Conservation (phyloP, 2,329 filamentous ascomycete genomes). For the Elsinoe perseae region DNA sequence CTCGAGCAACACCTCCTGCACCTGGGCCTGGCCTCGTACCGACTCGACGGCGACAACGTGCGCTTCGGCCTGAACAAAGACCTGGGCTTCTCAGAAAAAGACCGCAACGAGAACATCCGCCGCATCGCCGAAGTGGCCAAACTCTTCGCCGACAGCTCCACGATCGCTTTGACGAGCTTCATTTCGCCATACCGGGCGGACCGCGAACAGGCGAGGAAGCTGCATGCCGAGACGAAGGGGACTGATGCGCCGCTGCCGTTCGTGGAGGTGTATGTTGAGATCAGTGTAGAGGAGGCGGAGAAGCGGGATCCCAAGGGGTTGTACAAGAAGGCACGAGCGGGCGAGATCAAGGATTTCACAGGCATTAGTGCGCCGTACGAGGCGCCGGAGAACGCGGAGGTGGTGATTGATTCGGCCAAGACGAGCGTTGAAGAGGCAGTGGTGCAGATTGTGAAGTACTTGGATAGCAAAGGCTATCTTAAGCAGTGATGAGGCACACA, state of each 20-base stretch:
- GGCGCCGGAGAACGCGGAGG: conserved; percentile 75
- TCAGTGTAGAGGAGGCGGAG: conserved; percentile 86
- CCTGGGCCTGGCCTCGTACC: conserved; percentile 73
- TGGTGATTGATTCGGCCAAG: conserved; percentile 76
- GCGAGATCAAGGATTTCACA: conserved; percentile 95
- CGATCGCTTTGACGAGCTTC: conserved; percentile 87
- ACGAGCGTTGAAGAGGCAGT: conserved; percentile 84
- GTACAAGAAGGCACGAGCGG: conserved; percentile 92
- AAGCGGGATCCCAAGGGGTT: conserved; percentile 93
- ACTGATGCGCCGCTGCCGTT: conserved; percentile 67
- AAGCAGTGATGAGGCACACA: conserved; percentile 25
- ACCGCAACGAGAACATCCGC: conserved; percentile 96
- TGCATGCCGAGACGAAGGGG: conserved; percentile 57
- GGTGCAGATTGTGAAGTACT: conserved; percentile 70
- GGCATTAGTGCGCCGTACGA: conserved; percentile 94
- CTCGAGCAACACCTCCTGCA: conserved; percentile 95
- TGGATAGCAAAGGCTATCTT: conserved; percentile 61
- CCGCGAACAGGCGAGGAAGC: conserved; percentile 67
- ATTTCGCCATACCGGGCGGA: conserved; percentile 92
- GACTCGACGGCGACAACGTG: conserved; percentile 96
- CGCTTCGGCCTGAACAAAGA: conserved; percentile 98
- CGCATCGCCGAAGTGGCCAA: conserved; percentile 95
- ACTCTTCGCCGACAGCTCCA: conserved; percentile 85
- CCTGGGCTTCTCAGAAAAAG: conserved; percentile 84
- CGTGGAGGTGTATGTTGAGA: conserved; percentile 88